Evolutionary conservation across 2,329 filamentous ascomycete species (phyloP), one percentile per base, ranked within the genome.

Genomic region (Calonectria henricotiae): DNA sequence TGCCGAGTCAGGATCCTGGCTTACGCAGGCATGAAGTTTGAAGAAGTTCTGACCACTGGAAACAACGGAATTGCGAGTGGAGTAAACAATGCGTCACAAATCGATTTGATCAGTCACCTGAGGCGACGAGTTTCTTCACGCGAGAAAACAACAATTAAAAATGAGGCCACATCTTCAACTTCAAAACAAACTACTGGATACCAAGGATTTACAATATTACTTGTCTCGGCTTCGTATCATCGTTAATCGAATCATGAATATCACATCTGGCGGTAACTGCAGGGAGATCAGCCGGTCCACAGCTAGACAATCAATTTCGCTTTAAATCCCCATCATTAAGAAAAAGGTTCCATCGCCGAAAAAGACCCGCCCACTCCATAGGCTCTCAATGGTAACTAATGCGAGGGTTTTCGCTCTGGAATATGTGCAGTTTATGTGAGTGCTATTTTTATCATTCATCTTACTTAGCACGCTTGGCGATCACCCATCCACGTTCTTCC

Each of bases 1-100:
- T 55, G 39, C 47, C 47, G 62, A 65, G 47, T 32, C 32, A 65
- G 47, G 43, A 58, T 27, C 51, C 51, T 12, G 20, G 51, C 13
- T 58, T 39, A 15, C 51, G 25, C 51, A 20, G 43, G 51, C 51
- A 39, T 58, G 35, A 58, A 55, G 51, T 20, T n/a, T 20, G n/a
- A 12, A 23, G 12, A 58, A 23, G n/a, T 35, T 23, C 25, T 39
- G 51, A 25, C 51, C 51, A 37, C 51, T 37, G 35, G 51, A 39
- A 39, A 20, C 35, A 58, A 39, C 17, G 20, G 32, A 39, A 25
- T 25, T n/a, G 6, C 20, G 11, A 25, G 51, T 58, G 51, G 51
- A 58, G 51, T 17, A 39, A 17, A 12, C 35, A 58, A 58, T 58
- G 51, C 51, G 20, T 58, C 51, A 27, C 51, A 58, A 55, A 58